Evolutionary conservation across 192 early-diverging fungal species (phyloP).

Genomic region (Coemansia sp.): DNA sequence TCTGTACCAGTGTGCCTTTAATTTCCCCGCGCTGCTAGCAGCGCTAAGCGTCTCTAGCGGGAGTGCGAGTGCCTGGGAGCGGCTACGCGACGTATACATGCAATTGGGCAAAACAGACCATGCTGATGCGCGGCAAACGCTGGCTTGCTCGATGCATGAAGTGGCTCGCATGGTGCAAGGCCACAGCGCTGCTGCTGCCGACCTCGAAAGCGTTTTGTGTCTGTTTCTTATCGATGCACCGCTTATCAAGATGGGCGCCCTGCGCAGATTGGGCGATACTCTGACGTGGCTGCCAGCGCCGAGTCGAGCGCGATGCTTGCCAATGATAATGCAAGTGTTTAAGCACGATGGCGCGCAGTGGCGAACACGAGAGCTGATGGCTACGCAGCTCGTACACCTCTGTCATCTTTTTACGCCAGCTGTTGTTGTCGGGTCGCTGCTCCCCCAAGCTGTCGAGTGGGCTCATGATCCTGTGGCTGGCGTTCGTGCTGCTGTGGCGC

Average conservation of each 20-base stretch:
- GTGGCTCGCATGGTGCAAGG: conserved; percentile 41
- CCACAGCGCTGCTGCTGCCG: conserved; percentile 16
- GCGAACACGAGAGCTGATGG: conserved; percentile 70
- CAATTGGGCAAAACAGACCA: conserved; percentile 53
- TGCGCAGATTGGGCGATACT: conserved; percentile 66
- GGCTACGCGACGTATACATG: conserved; percentile 49
- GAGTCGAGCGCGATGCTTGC: conserved; percentile 64
- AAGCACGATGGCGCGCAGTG: conserved; percentile 67
- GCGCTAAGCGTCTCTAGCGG: conserved; percentile 15
- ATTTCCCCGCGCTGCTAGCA: conserved; percentile 47
- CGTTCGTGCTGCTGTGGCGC: conserved; percentile 54
- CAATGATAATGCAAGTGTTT: conserved; percentile 65
- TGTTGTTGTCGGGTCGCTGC: conserved; percentile 60
- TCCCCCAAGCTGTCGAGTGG: conserved; percentile 64
- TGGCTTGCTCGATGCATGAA: conserved; percentile 54
- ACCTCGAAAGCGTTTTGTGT: conserved; percentile 47
- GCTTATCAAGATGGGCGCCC: conserved; percentile 69
- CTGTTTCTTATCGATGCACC: conserved; percentile 49
- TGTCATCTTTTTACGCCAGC: conserved; percentile 61
- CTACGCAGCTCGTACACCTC: conserved; percentile 62
- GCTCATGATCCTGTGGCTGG: conserved; percentile 57
- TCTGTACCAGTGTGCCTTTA: conserved; percentile 51
- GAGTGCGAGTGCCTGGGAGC: conserved; percentile 29
- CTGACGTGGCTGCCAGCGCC: conserved; percentile 60
- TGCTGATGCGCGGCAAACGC: conserved; percentile 44